A percentile compares a stretch with the other conserved stretches of the same genome.
Evolutionary conservation across 805 yeast species (phyloP).

Genomic region (Candida railenensis): DNA sequence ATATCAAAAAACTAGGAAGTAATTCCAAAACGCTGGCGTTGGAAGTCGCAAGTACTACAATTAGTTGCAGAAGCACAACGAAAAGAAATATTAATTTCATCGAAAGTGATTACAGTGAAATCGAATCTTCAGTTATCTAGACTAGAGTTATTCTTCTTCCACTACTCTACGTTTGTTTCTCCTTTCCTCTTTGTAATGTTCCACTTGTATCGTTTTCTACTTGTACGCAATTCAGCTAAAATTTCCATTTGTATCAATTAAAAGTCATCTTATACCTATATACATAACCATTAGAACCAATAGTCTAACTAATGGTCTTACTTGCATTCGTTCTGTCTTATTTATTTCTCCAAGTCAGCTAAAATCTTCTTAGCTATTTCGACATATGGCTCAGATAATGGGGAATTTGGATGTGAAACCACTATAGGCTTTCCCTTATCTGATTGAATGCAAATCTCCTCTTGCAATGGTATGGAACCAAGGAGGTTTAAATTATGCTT

Average conservation of each 20-base stretch:
- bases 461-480: conserved; percentile 68
- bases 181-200: background rate
- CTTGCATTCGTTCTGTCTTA: background rate
- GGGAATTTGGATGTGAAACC: conserved; percentile 37
- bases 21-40: background rate
- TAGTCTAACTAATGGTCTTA: background rate
- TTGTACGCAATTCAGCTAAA: background rate
- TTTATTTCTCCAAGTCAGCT: background rate
- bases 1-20: background rate
- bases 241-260: background rate
- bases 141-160: too few species aligned
- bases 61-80: background rate
- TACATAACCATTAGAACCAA: background rate
- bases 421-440: conserved; percentile 69
- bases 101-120: too few species aligned
- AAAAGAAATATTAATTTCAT: background rate
- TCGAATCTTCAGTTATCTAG: too few species aligned
- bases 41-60: background rate
- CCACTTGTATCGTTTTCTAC: background rate
- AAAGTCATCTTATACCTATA: background rate
- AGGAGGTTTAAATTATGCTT: conserved; percentile 49
- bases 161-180: background rate
- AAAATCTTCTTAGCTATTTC: conserved; percentile 41
- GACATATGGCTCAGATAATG: conserved; percentile 42
- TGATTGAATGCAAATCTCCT: conserved; percentile 55